These are phyloP conservation scores for Rhizopogon salebrosus DNA, from an alignment of 768 basidiomycete genomes.

Conservation along the genomic window DNA sequence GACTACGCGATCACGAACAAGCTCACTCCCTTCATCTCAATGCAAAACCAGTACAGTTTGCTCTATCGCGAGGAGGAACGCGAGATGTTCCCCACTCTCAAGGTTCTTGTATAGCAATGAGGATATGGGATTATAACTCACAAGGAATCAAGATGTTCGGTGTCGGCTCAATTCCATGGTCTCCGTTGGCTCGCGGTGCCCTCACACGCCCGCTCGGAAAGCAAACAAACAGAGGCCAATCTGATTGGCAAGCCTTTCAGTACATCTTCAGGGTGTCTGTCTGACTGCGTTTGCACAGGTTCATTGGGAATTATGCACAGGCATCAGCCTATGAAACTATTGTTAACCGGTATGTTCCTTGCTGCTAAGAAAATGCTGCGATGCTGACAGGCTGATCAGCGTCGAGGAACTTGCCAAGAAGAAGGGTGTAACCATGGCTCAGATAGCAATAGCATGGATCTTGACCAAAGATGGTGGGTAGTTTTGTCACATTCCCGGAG, in stretches of 20 bases:
- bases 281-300: slow-evolving; percentile 15
- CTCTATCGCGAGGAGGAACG: slow-evolving; percentile 58
- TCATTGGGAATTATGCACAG: slow-evolving; percentile 18
- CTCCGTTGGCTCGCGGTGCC: slow-evolving; percentile 34
- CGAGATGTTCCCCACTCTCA: slow-evolving; percentile 51
- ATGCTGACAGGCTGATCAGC: slow-evolving; percentile 12
- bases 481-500: not conserved
- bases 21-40: slow-evolving; percentile 53
- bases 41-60: slow-evolving; percentile 59
- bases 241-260: slow-evolving; percentile 15
- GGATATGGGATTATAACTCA: not conserved
- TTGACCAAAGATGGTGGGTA: slow-evolving; percentile 25
- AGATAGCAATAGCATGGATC: slow-evolving; percentile 38
- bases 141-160: slow-evolving; percentile 30
- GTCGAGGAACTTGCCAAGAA: slow-evolving; percentile 36
- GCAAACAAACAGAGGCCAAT: slow-evolving; percentile 20
- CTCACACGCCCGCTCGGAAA: slow-evolving; percentile 29
- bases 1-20: slow-evolving; percentile 38
- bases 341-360: slow-evolving; percentile 19
- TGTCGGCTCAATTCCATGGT: slow-evolving; percentile 43
- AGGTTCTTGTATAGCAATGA: slow-evolving; percentile 13
- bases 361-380: not conserved
- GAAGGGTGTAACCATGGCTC: slow-evolving; percentile 36
- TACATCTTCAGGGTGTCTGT: not conserved
- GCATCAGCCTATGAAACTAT: slow-evolving; percentile 22